phyloP scores from a whole-genome alignment of 148 eudicot species.

The Gaultheria prostrata region DNA sequence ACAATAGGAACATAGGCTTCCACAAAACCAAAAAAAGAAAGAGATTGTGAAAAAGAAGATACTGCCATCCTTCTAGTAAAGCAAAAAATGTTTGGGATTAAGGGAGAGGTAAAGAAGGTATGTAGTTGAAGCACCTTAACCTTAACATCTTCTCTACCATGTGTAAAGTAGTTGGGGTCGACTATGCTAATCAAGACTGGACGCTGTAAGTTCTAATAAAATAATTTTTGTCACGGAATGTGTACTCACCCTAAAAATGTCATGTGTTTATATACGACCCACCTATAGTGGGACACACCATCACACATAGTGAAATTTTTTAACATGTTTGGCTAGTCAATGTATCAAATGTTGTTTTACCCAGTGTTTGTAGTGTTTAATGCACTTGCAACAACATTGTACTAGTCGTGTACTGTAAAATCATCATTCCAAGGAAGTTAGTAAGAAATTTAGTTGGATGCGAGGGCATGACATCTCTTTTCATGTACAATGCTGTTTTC shows the following conservation, averaged over 20 bases:
- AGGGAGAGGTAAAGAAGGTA: background rate
- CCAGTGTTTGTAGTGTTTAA: background rate
- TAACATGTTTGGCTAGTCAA: background rate
- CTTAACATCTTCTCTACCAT: background rate
- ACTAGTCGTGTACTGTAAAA: background rate
- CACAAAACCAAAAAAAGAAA: background rate
- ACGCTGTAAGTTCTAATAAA: background rate
- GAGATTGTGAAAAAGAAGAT: background rate
- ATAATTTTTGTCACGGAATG: background rate
- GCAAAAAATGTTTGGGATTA: background rate
- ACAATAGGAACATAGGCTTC: background rate
- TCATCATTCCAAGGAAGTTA: background rate
- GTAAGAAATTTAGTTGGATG: background rate
- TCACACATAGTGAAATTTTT: background rate
- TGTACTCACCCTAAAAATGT: background rate
- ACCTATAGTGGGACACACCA: background rate
- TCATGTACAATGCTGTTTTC: background rate
- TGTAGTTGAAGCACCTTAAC: background rate
- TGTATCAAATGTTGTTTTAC: background rate
- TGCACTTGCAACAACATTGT: background rate
- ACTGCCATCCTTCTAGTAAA: background rate
- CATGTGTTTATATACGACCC: background rate
- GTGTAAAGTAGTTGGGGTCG: background rate
- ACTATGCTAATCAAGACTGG: background rate
- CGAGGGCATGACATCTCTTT: background rate